These are phyloP conservation scores for Helenozyma baotianmanensis DNA, from an alignment of 805 yeast species.

Conservation along the genomic window DNA sequence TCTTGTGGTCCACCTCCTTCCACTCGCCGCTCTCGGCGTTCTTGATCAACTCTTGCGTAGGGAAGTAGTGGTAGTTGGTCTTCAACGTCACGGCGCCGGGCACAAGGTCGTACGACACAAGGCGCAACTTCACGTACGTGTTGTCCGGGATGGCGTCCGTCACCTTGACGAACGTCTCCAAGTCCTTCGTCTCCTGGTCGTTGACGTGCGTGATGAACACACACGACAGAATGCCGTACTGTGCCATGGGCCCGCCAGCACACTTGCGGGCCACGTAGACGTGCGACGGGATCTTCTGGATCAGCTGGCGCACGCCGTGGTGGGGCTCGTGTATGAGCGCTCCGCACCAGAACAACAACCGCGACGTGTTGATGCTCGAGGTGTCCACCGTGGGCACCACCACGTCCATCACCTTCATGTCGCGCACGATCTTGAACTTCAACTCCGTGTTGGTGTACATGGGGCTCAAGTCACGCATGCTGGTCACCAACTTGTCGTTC, in stretches of 20 bases:
- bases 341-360: constrained; percentile 79
- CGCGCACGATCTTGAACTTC: constrained; percentile 65
- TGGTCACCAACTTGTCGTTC: constrained; percentile 58
- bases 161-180: constrained; percentile 61
- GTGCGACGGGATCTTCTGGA: constrained; percentile 69
- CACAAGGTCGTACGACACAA: constrained; percentile 80
- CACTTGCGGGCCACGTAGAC: constrained; percentile 77
- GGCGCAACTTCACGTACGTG: constrained; percentile 73
- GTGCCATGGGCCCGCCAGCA: constrained; percentile 82
- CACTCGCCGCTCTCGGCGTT: constrained; percentile 41
- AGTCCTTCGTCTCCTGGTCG: constrained; percentile 64
- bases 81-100: constrained; percentile 83
- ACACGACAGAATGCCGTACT: constrained; percentile 72
- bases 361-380: constrained; percentile 53
- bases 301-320: constrained; percentile 83
- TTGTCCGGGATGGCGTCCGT: constrained; percentile 72
- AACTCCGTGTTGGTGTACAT: constrained; percentile 41
- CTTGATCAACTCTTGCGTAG: constrained; percentile 59
- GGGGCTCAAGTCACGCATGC: constrained; percentile 61
- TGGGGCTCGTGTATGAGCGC: constrained; percentile 84
- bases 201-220: constrained; percentile 88
- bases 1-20: constrained; percentile 45
- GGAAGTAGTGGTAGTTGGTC: constrained; percentile 86
- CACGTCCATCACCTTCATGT: constrained; percentile 57
- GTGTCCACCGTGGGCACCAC: constrained; percentile 63